These are phyloP conservation scores for Obba rivulosa DNA, from an alignment of 768 basidiomycete species.

Conservation along the genomic window DNA sequence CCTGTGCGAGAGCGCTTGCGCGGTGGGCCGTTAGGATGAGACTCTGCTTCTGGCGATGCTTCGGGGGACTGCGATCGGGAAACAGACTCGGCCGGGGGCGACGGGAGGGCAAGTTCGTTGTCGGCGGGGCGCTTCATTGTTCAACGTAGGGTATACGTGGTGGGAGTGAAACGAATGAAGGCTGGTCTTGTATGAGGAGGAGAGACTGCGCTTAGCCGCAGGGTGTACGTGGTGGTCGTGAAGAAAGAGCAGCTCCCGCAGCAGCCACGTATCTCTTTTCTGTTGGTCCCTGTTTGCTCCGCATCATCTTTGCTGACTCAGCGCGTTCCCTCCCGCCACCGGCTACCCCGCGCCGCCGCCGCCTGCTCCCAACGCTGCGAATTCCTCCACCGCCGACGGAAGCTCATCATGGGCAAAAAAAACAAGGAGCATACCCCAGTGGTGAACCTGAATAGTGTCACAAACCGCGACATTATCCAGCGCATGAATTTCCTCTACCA, in stretches of 20 bases:
- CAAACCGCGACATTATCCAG: conserved; percentile 75
- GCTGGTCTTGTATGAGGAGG: conserved; percentile 22
- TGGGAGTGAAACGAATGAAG: conserved; percentile 9
- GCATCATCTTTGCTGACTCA: conserved; percentile 3
- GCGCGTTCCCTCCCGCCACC: neutral
- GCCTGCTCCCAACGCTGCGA: neutral
- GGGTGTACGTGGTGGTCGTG: conserved; percentile 25
- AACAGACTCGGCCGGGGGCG: conserved; percentile 12
- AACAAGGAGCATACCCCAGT: conserved; percentile 45
- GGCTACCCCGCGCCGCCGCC: no score
- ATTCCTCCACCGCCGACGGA: neutral
- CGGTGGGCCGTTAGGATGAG: conserved; percentile 34
- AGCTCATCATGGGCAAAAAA: conserved; percentile 64
- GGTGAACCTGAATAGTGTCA: conserved; percentile 45
- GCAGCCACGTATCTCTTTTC: conserved; percentile 19
- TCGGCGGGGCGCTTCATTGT: conserved; percentile 26
- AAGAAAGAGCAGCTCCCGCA: conserved; percentile 15
- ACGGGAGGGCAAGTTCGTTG: conserved; percentile 14
- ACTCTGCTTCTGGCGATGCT: conserved; percentile 10
- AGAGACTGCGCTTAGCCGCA: conserved; percentile 17
- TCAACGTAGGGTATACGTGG: conserved; percentile 14
- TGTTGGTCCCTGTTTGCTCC: conserved; percentile 17
- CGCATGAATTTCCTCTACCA: conserved; percentile 85
- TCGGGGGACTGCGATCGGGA: conserved; percentile 11
- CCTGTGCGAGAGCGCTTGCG: conserved; percentile 73